Percentiles rank a stretch among this genome's conserved stretches.
Conservation (phyloP, 257 asterid species). For the Verbascum thapsus region DNA sequence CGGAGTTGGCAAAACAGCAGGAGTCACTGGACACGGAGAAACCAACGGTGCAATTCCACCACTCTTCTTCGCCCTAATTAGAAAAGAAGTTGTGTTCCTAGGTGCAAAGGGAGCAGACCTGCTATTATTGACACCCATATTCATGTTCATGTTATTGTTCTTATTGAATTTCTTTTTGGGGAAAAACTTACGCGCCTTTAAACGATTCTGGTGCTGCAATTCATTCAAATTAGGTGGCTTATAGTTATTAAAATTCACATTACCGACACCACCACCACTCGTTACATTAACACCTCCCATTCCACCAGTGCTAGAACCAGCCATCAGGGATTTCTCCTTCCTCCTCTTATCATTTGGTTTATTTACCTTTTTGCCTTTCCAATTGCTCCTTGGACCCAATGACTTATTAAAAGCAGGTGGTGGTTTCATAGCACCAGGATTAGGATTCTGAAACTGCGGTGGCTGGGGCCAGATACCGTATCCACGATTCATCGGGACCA, state of each 20-base stretch:
- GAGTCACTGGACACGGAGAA: conserved; percentile 57
- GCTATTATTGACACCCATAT: conserved; percentile 28
- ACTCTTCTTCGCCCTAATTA: conserved; percentile 53
- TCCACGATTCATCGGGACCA: too few relatives aligned
- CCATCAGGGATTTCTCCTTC: conserved; percentile 43
- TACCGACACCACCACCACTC: conserved; percentile 29
- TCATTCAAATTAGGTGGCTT: conserved; percentile 69
- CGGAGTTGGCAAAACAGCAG: conserved; percentile 59
- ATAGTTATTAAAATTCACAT: conserved; percentile 45
- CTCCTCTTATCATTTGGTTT: conserved; percentile 50
- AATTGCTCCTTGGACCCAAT: conserved; percentile 66
- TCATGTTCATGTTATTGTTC: conserved; percentile 31
- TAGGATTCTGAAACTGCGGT: conserved; percentile 62
- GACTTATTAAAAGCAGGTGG: conserved; percentile 40
- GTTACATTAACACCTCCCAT: conserved; percentile 24
- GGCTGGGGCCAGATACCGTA: conserved; percentile 69
- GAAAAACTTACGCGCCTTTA: conserved; percentile 61
- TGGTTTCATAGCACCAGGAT: conserved; percentile 38
- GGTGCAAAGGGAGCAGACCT: conserved; percentile 61
- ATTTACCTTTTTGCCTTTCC: conserved; percentile 60
- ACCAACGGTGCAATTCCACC: conserved; percentile 61
- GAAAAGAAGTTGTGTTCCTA: conserved; percentile 57
- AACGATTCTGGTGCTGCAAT: conserved; percentile 66
- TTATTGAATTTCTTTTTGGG: conserved; percentile 58
- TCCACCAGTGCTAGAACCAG: conserved; percentile 37